These are phyloP conservation scores for Stephanodiscus minutulus DNA, from an alignment of 108 stramenopile species.

Conservation along the genomic window DNA sequence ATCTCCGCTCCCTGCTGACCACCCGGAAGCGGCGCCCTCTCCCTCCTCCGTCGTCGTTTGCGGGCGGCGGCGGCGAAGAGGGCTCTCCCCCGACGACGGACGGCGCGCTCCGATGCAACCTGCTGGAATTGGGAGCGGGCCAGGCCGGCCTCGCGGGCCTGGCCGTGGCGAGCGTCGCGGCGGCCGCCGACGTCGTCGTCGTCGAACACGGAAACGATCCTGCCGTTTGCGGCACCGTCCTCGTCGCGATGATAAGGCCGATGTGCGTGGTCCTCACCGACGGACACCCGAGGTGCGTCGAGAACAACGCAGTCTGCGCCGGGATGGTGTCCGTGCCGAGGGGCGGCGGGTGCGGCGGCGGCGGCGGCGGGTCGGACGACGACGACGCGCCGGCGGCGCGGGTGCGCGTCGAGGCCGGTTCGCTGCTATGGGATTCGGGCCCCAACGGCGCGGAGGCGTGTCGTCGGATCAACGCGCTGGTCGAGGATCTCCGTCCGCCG, in stretches of 20 bases:
- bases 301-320: conserved; percentile 65
- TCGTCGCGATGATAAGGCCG: conserved; percentile 14
- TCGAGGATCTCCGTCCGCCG: not conserved
- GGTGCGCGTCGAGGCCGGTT: conserved; percentile 5
- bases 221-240: too few species aligned
- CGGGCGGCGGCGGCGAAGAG: too few species aligned
- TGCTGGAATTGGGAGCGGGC: conserved; percentile 77
- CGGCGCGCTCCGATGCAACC: conserved; percentile 16
- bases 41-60: too few species aligned
- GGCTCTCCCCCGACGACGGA: not conserved
- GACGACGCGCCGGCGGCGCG: not conserved
- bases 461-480: conserved; percentile 11
- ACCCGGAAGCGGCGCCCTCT: too few species aligned
- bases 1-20: conserved; percentile 22
- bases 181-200: too few species aligned
- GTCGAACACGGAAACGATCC: too few species aligned
- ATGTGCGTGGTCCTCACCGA: conserved; percentile 64
- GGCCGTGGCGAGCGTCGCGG: conserved; percentile 17
- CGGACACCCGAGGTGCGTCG: conserved; percentile 72
- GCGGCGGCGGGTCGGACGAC: not conserved
- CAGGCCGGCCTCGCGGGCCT: conserved; percentile 81
- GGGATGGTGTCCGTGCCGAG: conserved; percentile 15
- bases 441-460: conserved; percentile 25
- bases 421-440: conserved; percentile 64
- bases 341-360: too few species aligned